phyloP scores from a whole-genome alignment of 1,284 basidiomycete species.

The Malassezia restricta region DNA sequence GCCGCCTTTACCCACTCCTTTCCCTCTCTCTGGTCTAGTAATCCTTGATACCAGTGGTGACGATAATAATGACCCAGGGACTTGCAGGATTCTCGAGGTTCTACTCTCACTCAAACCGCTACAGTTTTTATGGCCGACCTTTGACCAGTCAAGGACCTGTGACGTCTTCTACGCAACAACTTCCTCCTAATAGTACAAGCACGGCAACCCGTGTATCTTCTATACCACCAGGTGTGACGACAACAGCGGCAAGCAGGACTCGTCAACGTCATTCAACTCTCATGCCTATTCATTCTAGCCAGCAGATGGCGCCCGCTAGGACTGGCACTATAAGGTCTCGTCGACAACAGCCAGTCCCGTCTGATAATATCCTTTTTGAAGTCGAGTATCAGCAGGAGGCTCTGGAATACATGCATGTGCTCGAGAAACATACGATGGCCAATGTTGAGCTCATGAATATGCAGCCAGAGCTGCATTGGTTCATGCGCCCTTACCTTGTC shows the following conservation, averaged over 20 bases:
- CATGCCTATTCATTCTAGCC: not conserved
- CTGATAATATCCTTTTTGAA: conserved; percentile 50
- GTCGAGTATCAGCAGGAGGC: conserved; percentile 93
- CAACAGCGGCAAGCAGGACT: not conserved
- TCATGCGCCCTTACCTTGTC: conserved; percentile 95
- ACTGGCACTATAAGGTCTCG: too few relatives aligned
- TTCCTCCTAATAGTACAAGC: too few relatives aligned
- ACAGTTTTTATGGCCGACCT: conserved; percentile 16
- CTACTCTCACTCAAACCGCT: conserved; percentile 2
- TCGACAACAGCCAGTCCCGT: not conserved
- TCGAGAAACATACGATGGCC: conserved; percentile 83
- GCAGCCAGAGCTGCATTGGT: conserved; percentile 76
- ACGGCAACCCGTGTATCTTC: too few relatives aligned
- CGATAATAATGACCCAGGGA: not conserved
- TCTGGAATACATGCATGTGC: conserved; percentile 79
- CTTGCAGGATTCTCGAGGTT: not conserved
- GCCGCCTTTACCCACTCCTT: conserved; percentile 1
- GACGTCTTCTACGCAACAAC: too few relatives aligned
- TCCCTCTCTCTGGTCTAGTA: conserved; percentile 1
- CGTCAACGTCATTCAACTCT: conserved; percentile 5
- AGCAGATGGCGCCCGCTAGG: not conserved
- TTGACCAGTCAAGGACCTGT: not conserved
- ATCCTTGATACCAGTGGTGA: not conserved
- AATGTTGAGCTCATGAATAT: conserved; percentile 91
- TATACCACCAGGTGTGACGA: too few relatives aligned